Evolutionary conservation across 352 stramenopile genomes (phyloP).

Genomic region (Phytophthora hybrid): DNA sequence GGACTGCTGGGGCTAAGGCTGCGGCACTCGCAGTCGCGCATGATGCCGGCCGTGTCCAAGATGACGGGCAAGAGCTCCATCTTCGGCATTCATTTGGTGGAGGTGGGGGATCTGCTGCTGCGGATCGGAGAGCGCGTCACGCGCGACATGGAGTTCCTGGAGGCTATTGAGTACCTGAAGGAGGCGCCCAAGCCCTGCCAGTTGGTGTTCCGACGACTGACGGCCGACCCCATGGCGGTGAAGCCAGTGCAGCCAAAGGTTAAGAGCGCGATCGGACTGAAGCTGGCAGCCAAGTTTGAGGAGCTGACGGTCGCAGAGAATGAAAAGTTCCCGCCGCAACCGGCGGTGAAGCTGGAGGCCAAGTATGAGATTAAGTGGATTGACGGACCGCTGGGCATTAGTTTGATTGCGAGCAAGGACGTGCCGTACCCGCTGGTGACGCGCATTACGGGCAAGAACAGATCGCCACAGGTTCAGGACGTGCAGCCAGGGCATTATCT

Average conservation of each 20-base stretch:
- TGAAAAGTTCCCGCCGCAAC: constrained; percentile 71
- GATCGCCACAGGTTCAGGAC: constrained; percentile 87
- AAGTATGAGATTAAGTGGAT: constrained; percentile 92
- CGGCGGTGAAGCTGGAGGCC: constrained; percentile 79
- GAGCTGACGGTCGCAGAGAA: constrained; percentile 75
- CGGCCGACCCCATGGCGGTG: constrained; percentile 79
- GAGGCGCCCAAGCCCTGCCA: constrained; percentile 80
- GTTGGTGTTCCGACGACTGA: constrained; percentile 77
- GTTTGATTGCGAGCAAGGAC: constrained; percentile 89
- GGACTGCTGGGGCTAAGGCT: constrained; percentile 78
- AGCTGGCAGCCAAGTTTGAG: constrained; percentile 80
- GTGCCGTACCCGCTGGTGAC: constrained; percentile 88
- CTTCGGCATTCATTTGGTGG: constrained; percentile 85
- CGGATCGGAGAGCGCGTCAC: constrained; percentile 76
- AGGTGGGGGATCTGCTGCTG: constrained; percentile 84
- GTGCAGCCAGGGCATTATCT: constrained; percentile 89
- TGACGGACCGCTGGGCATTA: constrained; percentile 86
- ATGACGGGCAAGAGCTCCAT: constrained; percentile 88
- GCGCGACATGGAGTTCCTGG: constrained; percentile 85
- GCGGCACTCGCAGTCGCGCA: constrained; percentile 82
- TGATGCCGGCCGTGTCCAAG: constrained; percentile 86
- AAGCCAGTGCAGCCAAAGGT: constrained; percentile 79
- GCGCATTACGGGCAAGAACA: constrained; percentile 90
- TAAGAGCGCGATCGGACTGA: constrained; percentile 73
- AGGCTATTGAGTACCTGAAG: constrained; percentile 87